phyloP scores from a whole-genome alignment of 345 rosid genomes.

The thale cress (Arabidopsis thaliana) region DNA sequence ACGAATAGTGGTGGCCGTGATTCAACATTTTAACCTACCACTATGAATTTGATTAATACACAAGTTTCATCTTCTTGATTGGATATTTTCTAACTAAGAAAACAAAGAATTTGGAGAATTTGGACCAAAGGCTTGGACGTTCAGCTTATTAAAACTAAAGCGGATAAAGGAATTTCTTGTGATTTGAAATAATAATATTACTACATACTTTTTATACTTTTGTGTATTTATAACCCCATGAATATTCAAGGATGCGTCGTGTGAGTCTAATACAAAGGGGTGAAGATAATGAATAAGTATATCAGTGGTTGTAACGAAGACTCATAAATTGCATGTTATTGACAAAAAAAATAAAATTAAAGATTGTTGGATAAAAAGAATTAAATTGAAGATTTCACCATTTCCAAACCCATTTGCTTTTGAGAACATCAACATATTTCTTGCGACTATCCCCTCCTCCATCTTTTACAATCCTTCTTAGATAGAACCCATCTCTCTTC shows the following conservation, averaged over 20 bases:
- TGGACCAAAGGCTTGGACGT: too few species aligned
- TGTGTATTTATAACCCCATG: slow-evolving; percentile 24
- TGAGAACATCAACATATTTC: slow-evolving; percentile 23
- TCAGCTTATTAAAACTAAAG: too few species aligned
- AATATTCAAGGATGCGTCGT: neutral
- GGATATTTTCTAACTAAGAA: too few species aligned
- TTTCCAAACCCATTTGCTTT: slow-evolving; percentile 47
- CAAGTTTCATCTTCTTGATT: too few species aligned
- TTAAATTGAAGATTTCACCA: slow-evolving; percentile 26
- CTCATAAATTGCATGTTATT: neutral
- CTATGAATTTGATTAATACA: too few species aligned
- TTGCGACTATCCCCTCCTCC: neutral
- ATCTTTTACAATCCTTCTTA: slow-evolving; percentile 9
- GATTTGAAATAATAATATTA: neutral
- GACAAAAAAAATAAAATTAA: neutral
- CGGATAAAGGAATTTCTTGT: neutral
- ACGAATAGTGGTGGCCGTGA: too few species aligned
- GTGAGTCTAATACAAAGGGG: neutral
- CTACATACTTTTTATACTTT: neutral
- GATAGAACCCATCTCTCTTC: slow-evolving; percentile 39
- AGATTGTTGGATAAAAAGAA: neutral
- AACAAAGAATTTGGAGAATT: too few species aligned
- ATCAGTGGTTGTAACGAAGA: neutral
- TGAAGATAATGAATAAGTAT: neutral
- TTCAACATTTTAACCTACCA: too few species aligned